Percentiles rank a stretch among this genome's conserved stretches.
Evolutionary conservation across 768 basidiomycete genomes (phyloP).

Genomic region (Lactarius akahatsu): DNA sequence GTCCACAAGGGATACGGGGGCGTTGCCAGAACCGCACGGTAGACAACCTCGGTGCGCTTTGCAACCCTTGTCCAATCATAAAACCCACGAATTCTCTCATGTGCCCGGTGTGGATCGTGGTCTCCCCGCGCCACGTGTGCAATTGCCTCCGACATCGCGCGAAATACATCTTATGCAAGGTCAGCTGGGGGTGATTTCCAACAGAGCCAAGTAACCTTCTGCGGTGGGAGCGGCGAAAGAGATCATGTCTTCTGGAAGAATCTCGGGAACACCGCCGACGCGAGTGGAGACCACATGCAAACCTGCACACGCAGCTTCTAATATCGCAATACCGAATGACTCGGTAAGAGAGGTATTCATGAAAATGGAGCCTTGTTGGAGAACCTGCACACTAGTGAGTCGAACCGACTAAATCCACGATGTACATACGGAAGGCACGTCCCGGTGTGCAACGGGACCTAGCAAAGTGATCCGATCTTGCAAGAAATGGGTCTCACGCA

Average conservation of each 20-base stretch:
- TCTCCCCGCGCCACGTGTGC: slow-evolving; percentile 58
- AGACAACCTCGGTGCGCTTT: slow-evolving; percentile 79
- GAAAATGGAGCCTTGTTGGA: slow-evolving; percentile 84
- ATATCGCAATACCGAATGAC: slow-evolving; percentile 94
- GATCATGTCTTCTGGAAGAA: slow-evolving; percentile 92
- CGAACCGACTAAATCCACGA: neutral
- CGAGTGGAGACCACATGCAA: slow-evolving; percentile 92
- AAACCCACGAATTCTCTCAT: slow-evolving; percentile 74
- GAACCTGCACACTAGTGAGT: slow-evolving; percentile 51
- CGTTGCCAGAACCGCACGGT: slow-evolving; percentile 61
- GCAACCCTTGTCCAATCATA: slow-evolving; percentile 88
- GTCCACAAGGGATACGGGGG: slow-evolving; percentile 72
- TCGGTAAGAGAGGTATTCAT: slow-evolving; percentile 96
- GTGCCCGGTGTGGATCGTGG: slow-evolving; percentile 75
- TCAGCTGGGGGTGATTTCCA: neutral
- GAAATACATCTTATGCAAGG: slow-evolving; percentile 65
- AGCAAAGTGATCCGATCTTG: slow-evolving; percentile 92
- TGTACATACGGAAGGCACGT: slow-evolving; percentile 62
- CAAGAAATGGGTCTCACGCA: slow-evolving; percentile 85
- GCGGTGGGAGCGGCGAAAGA: slow-evolving; percentile 93
- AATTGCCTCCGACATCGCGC: slow-evolving; percentile 81
- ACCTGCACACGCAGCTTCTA: slow-evolving; percentile 95
- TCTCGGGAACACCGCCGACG: slow-evolving; percentile 95
- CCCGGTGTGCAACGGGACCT: slow-evolving; percentile 74
- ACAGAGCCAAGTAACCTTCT: slow-evolving; percentile 57